Evolutionary conservation across 257 asterid species (phyloP).

Genomic region (Nyctanthes arbortristis): DNA sequence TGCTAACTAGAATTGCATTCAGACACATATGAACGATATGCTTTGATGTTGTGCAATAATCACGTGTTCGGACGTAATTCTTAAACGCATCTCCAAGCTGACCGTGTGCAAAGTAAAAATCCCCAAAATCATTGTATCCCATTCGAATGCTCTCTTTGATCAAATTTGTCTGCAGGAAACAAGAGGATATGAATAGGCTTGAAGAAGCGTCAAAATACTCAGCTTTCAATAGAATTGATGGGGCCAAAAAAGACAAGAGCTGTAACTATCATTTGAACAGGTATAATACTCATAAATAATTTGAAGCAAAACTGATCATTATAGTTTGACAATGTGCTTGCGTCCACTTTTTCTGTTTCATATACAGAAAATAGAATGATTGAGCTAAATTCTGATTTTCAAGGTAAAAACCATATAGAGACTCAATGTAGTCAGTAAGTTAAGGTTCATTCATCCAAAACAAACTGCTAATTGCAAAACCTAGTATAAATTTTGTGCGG

Average conservation of each 20-base stretch:
- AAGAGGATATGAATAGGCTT: neutral
- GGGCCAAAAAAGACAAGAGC: neutral
- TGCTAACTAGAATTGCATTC: slow-evolving; percentile 86
- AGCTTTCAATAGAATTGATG: neutral
- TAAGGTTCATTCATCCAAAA: neutral
- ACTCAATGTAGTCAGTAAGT: neutral
- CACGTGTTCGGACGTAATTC: slow-evolving; percentile 91
- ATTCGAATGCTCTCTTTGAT: slow-evolving; percentile 96
- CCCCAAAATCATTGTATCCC: slow-evolving; percentile 99
- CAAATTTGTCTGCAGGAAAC: slow-evolving; percentile 75
- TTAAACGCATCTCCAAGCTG: slow-evolving; percentile 87
- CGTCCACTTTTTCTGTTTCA: neutral
- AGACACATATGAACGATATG: slow-evolving; percentile 89
- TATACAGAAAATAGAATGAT: neutral
- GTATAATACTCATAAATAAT: neutral
- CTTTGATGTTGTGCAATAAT: slow-evolving; percentile 89
- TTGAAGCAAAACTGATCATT: neutral
- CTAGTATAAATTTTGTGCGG: neutral
- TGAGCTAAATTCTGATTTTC: neutral
- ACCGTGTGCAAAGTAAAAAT: slow-evolving; percentile 87
- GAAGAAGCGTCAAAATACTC: neutral
- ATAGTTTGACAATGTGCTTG: neutral
- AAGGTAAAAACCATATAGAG: neutral
- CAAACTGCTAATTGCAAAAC: neutral
- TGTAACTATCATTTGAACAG: neutral